phyloP scores from a whole-genome alignment of 306 rosid species.

The Rubus idaeus region DNA sequence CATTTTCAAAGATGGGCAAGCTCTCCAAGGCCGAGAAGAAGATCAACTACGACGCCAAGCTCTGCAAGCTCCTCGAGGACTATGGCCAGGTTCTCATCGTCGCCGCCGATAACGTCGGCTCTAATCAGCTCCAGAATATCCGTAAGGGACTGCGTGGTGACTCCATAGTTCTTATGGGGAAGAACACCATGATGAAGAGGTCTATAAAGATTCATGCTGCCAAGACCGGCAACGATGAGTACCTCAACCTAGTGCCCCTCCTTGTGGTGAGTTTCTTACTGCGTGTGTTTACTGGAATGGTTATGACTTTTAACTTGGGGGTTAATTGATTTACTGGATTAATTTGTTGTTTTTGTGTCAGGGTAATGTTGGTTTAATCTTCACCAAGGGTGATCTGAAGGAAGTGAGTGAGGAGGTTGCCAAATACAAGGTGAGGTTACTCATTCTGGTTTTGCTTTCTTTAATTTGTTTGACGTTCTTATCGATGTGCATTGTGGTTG shows the following conservation, averaged over 20 bases:
- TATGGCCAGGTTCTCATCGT: conserved; percentile 72
- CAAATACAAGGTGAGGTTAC: conserved; percentile 69
- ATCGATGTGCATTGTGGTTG: background rate
- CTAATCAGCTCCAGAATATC: conserved; percentile 82
- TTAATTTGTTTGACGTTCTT: background rate
- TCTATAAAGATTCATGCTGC: conserved; percentile 66
- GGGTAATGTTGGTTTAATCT: conserved; percentile 91
- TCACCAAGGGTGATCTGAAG: conserved; percentile 92
- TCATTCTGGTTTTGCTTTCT: too few species aligned
- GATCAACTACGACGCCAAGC: conserved; percentile 64
- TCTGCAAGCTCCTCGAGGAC: conserved; percentile 70
- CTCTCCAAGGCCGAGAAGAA: conserved; percentile 83
- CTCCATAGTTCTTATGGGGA: conserved; percentile 85
- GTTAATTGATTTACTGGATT: background rate
- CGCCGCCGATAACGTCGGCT: conserved; percentile 89
- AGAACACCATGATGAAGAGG: conserved; percentile 99
- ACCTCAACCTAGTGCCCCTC: conserved; percentile 75
- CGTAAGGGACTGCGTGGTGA: conserved; percentile 83
- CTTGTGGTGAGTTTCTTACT: conserved; percentile 47
- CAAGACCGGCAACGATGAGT: conserved; percentile 61
- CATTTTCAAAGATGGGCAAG: conserved; percentile 42
- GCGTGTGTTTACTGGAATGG: background rate
- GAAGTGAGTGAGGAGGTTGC: conserved; percentile 95
- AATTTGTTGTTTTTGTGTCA: conserved; percentile 6
- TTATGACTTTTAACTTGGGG: background rate